A percentile compares a stretch with the other conserved stretches of the same genome.
Conservation (phyloP, 805 yeast species). For the Tetrapisispora nanseiensis region DNA sequence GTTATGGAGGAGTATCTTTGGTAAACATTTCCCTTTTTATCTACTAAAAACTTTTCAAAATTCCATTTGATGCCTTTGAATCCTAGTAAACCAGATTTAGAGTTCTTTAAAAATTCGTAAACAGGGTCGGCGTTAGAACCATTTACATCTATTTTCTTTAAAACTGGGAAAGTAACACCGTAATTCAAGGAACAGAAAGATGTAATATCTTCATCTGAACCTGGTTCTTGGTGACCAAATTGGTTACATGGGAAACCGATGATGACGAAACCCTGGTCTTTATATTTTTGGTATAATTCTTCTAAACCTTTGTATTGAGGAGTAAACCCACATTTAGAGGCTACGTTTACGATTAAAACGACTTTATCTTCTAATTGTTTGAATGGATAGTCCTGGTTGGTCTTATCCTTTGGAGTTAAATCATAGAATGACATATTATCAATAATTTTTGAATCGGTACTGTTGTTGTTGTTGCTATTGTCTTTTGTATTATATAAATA, state of each 20-base stretch:
- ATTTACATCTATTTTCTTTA: slow-evolving; percentile 82
- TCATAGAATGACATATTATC: slow-evolving; percentile 47
- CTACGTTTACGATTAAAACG: slow-evolving; percentile 78
- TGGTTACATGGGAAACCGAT: slow-evolving; percentile 90
- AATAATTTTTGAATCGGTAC: neutral
- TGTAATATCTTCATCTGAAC: slow-evolving; percentile 56
- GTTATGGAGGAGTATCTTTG: slow-evolving; percentile 61
- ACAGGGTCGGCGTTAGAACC: slow-evolving; percentile 76
- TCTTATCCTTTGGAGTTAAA: slow-evolving; percentile 49
- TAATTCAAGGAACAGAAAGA: slow-evolving; percentile 67
- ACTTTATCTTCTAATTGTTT: slow-evolving; percentile 63
- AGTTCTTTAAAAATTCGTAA: slow-evolving; percentile 61
- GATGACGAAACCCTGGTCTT: slow-evolving; percentile 51
- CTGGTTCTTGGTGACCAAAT: slow-evolving; percentile 76
- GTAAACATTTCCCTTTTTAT: slow-evolving; percentile 44
- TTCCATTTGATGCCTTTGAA: slow-evolving; percentile 72
- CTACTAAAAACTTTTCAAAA: slow-evolving; percentile 61
- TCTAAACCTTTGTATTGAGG: slow-evolving; percentile 73
- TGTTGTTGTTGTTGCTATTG: neutral
- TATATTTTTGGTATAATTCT: slow-evolving; percentile 52
- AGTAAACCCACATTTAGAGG: slow-evolving; percentile 75
- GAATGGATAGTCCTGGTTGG: slow-evolving; percentile 52
- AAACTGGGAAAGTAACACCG: slow-evolving; percentile 85
- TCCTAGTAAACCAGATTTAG: slow-evolving; percentile 53
- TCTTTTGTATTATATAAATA: neutral